A percentile compares a stretch with the other conserved stretches of the same genome.
Conservation (phyloP, 2,329 filamentous ascomycete genomes). For the Paecilomyces formosus region DNA sequence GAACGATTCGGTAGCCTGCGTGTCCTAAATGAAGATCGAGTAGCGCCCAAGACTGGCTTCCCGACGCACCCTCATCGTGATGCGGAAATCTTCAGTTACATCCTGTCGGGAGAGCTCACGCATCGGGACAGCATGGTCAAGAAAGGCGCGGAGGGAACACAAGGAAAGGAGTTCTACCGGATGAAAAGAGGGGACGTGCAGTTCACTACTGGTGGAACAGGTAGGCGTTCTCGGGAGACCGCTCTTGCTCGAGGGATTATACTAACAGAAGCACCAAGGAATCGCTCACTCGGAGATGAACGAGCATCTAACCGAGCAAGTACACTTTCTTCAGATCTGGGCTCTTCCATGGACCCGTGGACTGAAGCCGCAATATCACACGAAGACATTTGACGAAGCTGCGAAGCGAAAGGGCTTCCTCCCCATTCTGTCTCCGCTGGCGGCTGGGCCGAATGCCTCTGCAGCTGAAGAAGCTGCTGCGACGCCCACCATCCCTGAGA, state of each 20-base stretch:
- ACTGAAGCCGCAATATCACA: slow-evolving; percentile 69
- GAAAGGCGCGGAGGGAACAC: slow-evolving; percentile 55
- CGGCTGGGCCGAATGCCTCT: slow-evolving; percentile 57
- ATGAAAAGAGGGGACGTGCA: slow-evolving; percentile 78
- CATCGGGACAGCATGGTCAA: slow-evolving; percentile 80
- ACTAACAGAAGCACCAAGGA: slow-evolving; percentile 25
- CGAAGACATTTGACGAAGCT: slow-evolving; percentile 62
- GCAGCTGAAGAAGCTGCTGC: slow-evolving; percentile 56
- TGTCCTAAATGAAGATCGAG: slow-evolving; percentile 84
- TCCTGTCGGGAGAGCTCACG: slow-evolving; percentile 76
- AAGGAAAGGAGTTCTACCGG: slow-evolving; percentile 57
- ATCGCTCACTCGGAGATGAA: slow-evolving; percentile 80
- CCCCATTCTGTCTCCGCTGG: slow-evolving; percentile 67
- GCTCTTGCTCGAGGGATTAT: neutral
- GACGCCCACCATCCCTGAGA: slow-evolving; percentile 53
- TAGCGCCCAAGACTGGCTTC: slow-evolving; percentile 66
- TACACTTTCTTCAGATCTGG: slow-evolving; percentile 89
- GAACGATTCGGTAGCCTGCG: slow-evolving; percentile 67
- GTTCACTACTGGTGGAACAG: slow-evolving; percentile 80
- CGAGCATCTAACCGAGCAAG: slow-evolving; percentile 51
- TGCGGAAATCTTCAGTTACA: slow-evolving; percentile 85
- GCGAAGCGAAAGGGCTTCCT: slow-evolving; percentile 65
- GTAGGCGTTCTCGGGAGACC: slow-evolving; percentile 27
- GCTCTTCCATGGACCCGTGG: slow-evolving; percentile 68
- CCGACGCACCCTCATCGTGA: slow-evolving; percentile 79